Conservation (phyloP, 306 rosid species). For the Phaseolus lunatus region DNA sequence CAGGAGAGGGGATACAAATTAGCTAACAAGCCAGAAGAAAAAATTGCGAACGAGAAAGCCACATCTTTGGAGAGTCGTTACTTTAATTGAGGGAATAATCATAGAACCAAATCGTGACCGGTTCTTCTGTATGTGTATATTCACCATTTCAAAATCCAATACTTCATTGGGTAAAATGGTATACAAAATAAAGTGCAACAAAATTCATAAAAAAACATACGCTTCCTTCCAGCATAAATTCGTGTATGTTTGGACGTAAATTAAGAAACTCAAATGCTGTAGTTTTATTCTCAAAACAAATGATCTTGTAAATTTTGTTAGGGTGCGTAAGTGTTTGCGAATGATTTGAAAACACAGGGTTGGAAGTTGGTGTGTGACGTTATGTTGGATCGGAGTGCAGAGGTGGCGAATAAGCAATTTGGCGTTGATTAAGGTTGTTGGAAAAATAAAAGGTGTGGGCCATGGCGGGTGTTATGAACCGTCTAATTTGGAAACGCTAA, state of each 20-base stretch:
- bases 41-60: constrained; percentile 63
- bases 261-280: background rate
- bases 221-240: background rate
- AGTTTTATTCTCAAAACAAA: background rate
- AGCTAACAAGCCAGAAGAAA: constrained; percentile 67
- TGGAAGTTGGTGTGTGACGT: background rate
- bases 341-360: background rate
- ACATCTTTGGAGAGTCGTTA: constrained; percentile 66
- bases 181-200: constrained; percentile 1
- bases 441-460: constrained; percentile 32
- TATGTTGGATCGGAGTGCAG: background rate
- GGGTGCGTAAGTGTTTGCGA: background rate
- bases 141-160: constrained; percentile 13
- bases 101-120: background rate
- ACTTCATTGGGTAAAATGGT: background rate
- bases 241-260: background rate
- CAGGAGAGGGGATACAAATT: constrained; percentile 79
- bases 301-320: background rate
- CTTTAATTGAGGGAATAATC: constrained; percentile 49
- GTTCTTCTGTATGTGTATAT: constrained; percentile 1
- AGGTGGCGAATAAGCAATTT: background rate
- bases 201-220: background rate
- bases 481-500: constrained; percentile 37
- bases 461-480: background rate
- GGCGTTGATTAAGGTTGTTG: constrained; percentile 7